Percentiles rank a stretch among this genome's conserved stretches.
Evolutionary conservation across 768 basidiomycete species (phyloP).

Genomic region (Boletus bicolor): DNA sequence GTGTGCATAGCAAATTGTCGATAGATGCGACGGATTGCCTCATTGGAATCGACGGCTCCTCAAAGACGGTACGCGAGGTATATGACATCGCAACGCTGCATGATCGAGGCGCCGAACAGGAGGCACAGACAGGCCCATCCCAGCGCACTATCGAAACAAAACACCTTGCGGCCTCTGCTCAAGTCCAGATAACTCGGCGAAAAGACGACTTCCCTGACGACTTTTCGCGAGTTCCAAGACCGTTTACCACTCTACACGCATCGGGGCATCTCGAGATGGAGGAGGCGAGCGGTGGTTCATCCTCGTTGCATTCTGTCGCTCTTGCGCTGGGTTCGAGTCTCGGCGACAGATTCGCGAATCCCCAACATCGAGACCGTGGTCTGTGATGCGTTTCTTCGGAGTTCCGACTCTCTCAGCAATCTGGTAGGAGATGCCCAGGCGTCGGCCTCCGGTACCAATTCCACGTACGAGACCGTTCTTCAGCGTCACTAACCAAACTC

Average conservation of each 20-base stretch:
- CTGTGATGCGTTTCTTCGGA: too few relatives aligned
- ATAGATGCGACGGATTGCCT: too few relatives aligned
- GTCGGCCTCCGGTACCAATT: constrained; percentile 71
- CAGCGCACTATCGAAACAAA: constrained; percentile 50
- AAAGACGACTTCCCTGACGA: constrained; percentile 33
- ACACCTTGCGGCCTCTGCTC: constrained; percentile 61
- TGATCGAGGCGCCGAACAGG: too few relatives aligned
- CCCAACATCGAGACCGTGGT: constrained; percentile 25
- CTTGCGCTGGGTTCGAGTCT: constrained; percentile 89
- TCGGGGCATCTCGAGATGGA: too few relatives aligned
- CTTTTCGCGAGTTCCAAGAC: neutral
- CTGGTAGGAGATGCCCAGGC: constrained; percentile 27
- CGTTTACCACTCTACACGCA: too few relatives aligned
- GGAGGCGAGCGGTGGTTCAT: too few relatives aligned
- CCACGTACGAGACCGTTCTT: constrained; percentile 79
- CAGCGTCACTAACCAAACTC: constrained; percentile 78
- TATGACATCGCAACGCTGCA: too few relatives aligned
- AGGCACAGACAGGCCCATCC: too few relatives aligned
- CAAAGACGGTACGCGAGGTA: too few relatives aligned
- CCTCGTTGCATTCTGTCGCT: constrained; percentile 41
- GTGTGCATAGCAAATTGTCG: too few relatives aligned
- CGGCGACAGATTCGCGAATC: constrained; percentile 62
- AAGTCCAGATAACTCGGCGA: constrained; percentile 56
- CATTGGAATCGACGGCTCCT: too few relatives aligned
- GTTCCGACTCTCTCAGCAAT: constrained; percentile 16